phyloP scores from a whole-genome alignment of 768 basidiomycete species.

The Xerocomus potaroensis region DNA sequence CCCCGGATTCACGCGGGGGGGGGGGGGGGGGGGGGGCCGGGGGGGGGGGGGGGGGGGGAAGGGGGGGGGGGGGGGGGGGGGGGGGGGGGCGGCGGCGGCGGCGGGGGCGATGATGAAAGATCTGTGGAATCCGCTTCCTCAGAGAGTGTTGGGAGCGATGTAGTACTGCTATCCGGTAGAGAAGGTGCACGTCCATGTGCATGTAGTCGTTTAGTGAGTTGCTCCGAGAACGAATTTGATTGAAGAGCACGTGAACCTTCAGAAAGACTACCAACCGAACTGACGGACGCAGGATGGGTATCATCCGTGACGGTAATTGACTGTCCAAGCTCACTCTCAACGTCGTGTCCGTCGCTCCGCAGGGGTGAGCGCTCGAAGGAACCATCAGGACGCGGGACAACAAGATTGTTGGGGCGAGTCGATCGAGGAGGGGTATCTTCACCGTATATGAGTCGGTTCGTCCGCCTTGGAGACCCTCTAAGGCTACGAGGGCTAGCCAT shows the following conservation, averaged over 20 bases:
- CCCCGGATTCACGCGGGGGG: no score
- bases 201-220: slow-evolving; percentile 56
- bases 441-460: slow-evolving; percentile 31
- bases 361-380: slow-evolving; percentile 38
- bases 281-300: slow-evolving; percentile 53
- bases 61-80: slow-evolving; percentile 15
- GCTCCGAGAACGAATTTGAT: slow-evolving; percentile 55
- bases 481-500: slow-evolving; percentile 65
- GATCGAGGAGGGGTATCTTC: slow-evolving; percentile 40
- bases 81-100: slow-evolving; percentile 24
- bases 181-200: slow-evolving; percentile 43
- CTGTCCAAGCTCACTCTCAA: slow-evolving; percentile 53
- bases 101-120: slow-evolving; percentile 26
- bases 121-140: slow-evolving; percentile 33
- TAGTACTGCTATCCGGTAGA: slow-evolving; percentile 35
- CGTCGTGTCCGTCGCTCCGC: slow-evolving; percentile 46
- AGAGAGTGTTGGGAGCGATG: slow-evolving; percentile 35
- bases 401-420: slow-evolving; percentile 40
- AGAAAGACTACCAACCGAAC: slow-evolving; percentile 41
- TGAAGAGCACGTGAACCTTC: slow-evolving; percentile 31
- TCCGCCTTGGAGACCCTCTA: slow-evolving; percentile 61
- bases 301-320: slow-evolving; percentile 51
- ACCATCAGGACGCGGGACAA: slow-evolving; percentile 44
- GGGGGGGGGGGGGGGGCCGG: slow-evolving; percentile 51
- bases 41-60: slow-evolving; percentile 27